A percentile compares a stretch with the other conserved stretches of the same genome.
Conservation (phyloP, 2,329 filamentous ascomycete genomes). For the Penicillium sp. region DNA sequence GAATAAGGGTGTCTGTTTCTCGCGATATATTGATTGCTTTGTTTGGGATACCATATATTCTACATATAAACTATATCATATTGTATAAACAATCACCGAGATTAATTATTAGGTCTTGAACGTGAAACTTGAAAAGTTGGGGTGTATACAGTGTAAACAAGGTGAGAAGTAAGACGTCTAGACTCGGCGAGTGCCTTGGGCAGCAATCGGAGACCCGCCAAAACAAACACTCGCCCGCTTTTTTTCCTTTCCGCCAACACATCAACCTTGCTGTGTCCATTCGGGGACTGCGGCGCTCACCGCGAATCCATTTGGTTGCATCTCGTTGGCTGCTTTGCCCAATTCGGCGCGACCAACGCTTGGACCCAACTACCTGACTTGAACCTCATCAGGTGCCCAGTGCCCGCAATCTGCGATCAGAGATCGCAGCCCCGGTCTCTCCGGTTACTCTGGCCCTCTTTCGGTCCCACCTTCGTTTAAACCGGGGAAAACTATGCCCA, state of each 20-base stretch:
- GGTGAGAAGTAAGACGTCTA: background rate
- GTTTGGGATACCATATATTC: slow-evolving; percentile 17
- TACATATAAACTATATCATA: slow-evolving; percentile 2
- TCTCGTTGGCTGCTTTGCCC: slow-evolving; percentile 14
- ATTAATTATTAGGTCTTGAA: background rate
- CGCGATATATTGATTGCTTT: background rate
- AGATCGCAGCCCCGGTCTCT: slow-evolving; percentile 6
- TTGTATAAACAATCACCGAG: background rate
- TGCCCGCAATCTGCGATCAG: slow-evolving; percentile 10
- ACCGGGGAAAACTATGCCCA: slow-evolving; percentile 3
- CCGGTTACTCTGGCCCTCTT: background rate
- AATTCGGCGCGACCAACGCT: slow-evolving; percentile 18
- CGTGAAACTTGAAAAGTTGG: background rate
- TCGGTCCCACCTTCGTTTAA: background rate
- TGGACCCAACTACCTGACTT: slow-evolving; percentile 26
- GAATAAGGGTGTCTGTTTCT: slow-evolving; percentile 1
- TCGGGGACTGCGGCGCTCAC: slow-evolving; percentile 9
- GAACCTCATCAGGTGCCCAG: slow-evolving; percentile 27
- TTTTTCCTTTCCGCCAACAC: slow-evolving; percentile 15
- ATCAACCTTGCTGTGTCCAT: slow-evolving; percentile 8
- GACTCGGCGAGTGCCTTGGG: slow-evolving; percentile 18
- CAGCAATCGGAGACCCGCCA: slow-evolving; percentile 19
- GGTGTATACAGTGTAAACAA: background rate
- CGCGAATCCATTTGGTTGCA: slow-evolving; percentile 6
- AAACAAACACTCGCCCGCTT: slow-evolving; percentile 25